Evolutionary conservation across 441 rosid genomes (phyloP).

Genomic region (Corymbia citriodora): DNA sequence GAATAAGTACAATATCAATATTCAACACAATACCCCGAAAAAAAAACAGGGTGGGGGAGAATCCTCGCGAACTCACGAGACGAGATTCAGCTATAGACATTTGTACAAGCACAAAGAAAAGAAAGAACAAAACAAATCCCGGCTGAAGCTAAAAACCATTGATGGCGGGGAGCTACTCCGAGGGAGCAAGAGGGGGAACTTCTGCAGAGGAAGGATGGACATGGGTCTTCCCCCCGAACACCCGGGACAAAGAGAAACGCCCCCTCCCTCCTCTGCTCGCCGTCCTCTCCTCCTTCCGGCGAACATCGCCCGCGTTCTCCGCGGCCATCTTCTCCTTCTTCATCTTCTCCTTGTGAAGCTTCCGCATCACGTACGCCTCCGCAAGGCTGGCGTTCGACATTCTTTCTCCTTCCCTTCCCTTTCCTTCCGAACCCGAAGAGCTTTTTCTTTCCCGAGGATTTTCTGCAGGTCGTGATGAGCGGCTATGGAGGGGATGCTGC

Average conservation of each 20-base stretch:
- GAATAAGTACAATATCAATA: neutral
- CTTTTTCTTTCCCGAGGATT: neutral
- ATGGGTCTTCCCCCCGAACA: neutral
- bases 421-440: neutral
- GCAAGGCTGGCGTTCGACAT: neutral
- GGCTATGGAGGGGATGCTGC: neutral
- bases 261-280: neutral
- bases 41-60: neutral
- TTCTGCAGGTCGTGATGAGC: neutral
- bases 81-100: neutral
- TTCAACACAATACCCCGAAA: neutral
- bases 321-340: neutral
- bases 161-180: neutral
- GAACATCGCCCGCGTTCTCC: neutral
- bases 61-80: neutral
- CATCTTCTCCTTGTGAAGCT: neutral
- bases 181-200: neutral
- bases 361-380: neutral
- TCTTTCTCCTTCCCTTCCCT: too few relatives aligned
- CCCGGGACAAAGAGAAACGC: neutral
- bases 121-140: neutral
- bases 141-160: neutral
- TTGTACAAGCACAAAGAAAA: neutral
- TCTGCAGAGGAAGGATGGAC: neutral
- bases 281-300: neutral